Percentiles rank a stretch among this genome's conserved stretches.
These are phyloP conservation scores for Talaromyces sp. DNA, from an alignment of 2,329 filamentous ascomycete species.

Conservation along the genomic window DNA sequence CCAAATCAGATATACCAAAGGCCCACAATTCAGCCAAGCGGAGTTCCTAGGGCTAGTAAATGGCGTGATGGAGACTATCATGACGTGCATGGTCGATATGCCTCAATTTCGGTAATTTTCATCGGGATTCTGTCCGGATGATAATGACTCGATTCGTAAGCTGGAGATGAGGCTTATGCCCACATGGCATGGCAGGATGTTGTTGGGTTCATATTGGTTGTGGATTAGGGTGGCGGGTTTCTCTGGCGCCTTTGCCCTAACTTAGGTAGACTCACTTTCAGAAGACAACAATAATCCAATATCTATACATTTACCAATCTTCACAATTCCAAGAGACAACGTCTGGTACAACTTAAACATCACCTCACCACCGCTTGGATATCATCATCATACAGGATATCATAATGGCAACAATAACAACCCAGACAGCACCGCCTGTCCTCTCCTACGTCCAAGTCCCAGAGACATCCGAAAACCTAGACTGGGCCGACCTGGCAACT, in stretches of 20 bases:
- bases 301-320: background rate
- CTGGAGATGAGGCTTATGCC: background rate
- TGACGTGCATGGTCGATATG: background rate
- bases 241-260: background rate
- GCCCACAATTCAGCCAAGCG: background rate
- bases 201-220: background rate
- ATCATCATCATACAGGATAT: background rate
- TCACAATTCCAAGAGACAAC: background rate
- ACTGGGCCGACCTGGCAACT: slow-evolving; percentile 57
- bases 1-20: background rate
- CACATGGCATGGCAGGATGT: background rate
- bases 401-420: background rate
- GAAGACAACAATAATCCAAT: background rate
- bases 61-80: background rate
- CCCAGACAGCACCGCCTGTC: background rate
- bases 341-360: too few relatives aligned
- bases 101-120: background rate
- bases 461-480: slow-evolving; percentile 9
- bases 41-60: background rate
- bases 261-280: background rate
- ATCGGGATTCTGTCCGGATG: background rate
- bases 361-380: too few relatives aligned
- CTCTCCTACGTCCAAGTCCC: background rate
- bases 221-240: background rate
- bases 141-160: background rate